phyloP scores from a whole-genome alignment of 371 early-diverging fungal species.

The Gilbertella persicaria region DNA sequence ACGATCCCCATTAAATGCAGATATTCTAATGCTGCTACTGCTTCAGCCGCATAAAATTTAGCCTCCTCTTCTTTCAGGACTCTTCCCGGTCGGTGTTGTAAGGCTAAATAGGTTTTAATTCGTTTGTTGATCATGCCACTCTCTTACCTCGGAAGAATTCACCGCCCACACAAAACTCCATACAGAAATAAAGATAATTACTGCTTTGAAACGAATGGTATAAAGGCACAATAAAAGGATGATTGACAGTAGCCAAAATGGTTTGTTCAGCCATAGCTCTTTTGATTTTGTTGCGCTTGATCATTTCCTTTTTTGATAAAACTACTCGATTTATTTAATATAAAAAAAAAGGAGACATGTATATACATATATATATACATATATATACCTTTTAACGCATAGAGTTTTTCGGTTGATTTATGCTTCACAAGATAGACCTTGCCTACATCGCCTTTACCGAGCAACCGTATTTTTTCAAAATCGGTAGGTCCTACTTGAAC shows the following conservation, averaged over 20 bases:
- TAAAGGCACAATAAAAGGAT: constrained; percentile 96
- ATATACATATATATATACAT: constrained; percentile 56
- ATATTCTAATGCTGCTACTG: constrained; percentile 85
- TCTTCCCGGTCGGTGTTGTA: constrained; percentile 72
- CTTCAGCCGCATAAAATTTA: constrained; percentile 85
- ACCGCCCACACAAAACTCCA: constrained; percentile 99
- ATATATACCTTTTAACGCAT: constrained; percentile 94
- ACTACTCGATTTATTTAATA: constrained; percentile 31
- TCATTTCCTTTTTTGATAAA: constrained; percentile 84
- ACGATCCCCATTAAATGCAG: constrained; percentile 87
- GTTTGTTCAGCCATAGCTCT: constrained; percentile 75
- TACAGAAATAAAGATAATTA: constrained; percentile 84
- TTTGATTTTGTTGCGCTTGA: constrained; percentile 68
- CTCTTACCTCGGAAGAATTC: constrained; percentile 92
- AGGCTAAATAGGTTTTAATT: not conserved
- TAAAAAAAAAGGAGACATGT: not conserved
- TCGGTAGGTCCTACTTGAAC: constrained; percentile 44
- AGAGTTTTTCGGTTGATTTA: constrained; percentile 60
- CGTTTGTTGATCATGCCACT: constrained; percentile 37
- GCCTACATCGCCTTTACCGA: constrained; percentile 95
- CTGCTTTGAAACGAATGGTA: constrained; percentile 93
- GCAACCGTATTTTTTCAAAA: constrained; percentile 80
- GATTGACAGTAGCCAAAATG: constrained; percentile 78
- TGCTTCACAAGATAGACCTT: constrained; percentile 81
- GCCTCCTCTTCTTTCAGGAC: constrained; percentile 79